Percentiles rank a stretch among this genome's conserved stretches.
Conservation (phyloP, 2,329 filamentous ascomycete species). For the Sarocladiaceae sp. region DNA sequence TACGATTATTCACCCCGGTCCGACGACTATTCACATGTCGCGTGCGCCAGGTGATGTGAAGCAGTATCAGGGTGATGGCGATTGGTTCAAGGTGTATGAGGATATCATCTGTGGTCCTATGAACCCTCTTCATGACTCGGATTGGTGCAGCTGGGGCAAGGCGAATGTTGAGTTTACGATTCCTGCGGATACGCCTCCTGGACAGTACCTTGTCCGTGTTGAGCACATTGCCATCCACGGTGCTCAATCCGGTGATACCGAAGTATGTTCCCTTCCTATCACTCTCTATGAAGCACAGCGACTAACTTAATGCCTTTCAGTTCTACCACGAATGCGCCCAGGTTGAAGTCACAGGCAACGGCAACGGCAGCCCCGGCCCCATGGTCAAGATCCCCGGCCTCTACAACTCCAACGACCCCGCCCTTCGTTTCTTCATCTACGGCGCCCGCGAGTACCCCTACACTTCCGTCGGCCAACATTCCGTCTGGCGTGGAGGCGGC, state of each 20-base stretch:
- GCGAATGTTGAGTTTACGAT: constrained; percentile 29
- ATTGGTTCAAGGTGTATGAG: constrained; percentile 24
- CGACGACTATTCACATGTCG: constrained; percentile 36
- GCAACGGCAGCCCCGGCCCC: constrained; percentile 15
- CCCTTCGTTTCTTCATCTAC: constrained; percentile 21
- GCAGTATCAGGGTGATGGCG: constrained; percentile 12
- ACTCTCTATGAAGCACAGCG: background rate
- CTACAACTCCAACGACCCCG: constrained; percentile 20
- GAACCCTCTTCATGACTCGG: constrained; percentile 16
- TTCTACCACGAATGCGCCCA: constrained; percentile 43
- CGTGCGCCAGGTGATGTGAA: constrained; percentile 20
- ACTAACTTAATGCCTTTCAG: constrained; percentile 2
- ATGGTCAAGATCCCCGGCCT: constrained; percentile 23
- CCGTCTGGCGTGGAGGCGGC: background rate
- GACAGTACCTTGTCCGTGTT: constrained; percentile 39
- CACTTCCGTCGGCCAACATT: background rate
- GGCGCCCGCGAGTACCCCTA: background rate
- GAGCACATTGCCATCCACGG: constrained; percentile 45
- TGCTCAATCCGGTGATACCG: constrained; percentile 20
- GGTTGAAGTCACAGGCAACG: constrained; percentile 29
- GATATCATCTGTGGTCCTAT: constrained; percentile 18
- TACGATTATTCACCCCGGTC: constrained; percentile 39
- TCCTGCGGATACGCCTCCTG: constrained; percentile 31
- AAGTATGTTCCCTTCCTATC: constrained; percentile 14
- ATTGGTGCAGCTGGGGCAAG: constrained; percentile 32